Base-by-base conservation (phyloP, 805 yeast species). In the Metschnikowia baotianmanensis region DNA sequence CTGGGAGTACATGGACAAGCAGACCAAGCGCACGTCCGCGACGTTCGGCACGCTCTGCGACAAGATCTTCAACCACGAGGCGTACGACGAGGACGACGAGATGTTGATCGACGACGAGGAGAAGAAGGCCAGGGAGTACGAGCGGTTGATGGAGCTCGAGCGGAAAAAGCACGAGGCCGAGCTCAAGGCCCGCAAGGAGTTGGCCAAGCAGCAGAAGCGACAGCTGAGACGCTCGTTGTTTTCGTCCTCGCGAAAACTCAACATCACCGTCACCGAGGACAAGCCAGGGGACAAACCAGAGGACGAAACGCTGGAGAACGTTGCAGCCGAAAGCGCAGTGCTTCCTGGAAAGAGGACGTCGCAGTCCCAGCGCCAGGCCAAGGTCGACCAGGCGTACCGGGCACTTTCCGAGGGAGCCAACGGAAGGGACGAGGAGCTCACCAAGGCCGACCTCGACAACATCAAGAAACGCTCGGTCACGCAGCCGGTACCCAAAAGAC, bases 1-100 rank as follows among this genome's bases (percentile, higher is more conserved):
- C 45, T 78, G 86, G 80, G 84, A 80, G 52, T 76, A 76, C 51
- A 76, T 83, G 61, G 86, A 82, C 52, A 79, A 76, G 53, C 86
- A 80, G 57, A 81, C 88, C 5, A 82, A 77, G 61, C 72, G 93
- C 61, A 82, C 90, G 2, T 80, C 86, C 26, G 80, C 86, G 12
- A 85, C 84, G 47, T 84, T 84, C 67, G 93, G 89, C 10, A 76
- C 84, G 2, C 66, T 84, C 31, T 82, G 88, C 67, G 91, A 84
- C 63, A 80, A 78, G 60, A 78, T 84, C 43, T 84, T 84, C 68
- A 83, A 78, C 52, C 84, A 82, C 59, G 89, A 82, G 54, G 63
- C 58, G 3, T 68, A 69, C 47, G 61, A 64, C 36, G 75, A 73
- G 49, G 78, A 72, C 38, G 85, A 80, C 45, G 73, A 65, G 44